Conservation (phyloP, 257 asterid species). For the Asclepias syriaca region DNA sequence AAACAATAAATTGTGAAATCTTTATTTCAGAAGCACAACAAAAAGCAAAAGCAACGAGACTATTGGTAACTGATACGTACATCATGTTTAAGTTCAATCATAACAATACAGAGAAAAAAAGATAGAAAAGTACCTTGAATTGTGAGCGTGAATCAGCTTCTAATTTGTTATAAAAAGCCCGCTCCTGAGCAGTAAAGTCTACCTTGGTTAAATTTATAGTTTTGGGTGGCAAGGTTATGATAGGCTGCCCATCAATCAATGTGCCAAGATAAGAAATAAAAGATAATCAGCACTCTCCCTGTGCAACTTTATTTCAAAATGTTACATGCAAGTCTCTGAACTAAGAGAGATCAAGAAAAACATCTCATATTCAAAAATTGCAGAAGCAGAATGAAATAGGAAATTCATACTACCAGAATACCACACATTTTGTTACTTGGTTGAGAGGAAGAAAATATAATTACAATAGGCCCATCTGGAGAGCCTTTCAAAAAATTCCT, state of each 20-base stretch:
- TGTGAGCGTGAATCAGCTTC: conserved; percentile 80
- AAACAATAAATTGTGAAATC: background rate
- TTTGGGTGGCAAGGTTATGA: conserved; percentile 81
- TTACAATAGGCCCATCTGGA: background rate
- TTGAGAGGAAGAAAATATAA: background rate
- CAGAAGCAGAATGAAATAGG: background rate
- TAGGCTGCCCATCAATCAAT: conserved; percentile 64
- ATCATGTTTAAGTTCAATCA: background rate
- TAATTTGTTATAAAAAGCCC: conserved; percentile 66
- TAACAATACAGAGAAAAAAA: conserved; percentile 13
- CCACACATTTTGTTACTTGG: background rate
- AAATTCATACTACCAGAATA: background rate
- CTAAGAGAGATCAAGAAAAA: background rate
- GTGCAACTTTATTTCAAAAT: conserved; percentile 9
- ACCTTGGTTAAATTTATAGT: conserved; percentile 55
- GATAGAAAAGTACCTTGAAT: conserved; percentile 62
- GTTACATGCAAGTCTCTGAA: conserved; percentile 15
- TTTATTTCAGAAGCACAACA: background rate
- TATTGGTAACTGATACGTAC: background rate
- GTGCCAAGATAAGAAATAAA: conserved; percentile 46
- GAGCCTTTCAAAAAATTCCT: background rate
- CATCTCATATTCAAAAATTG: background rate
- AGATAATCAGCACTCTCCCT: conserved; percentile 22
- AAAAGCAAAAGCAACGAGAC: background rate
- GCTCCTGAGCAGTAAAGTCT: conserved; percentile 75